phyloP scores from a whole-genome alignment of 176 grass and related monocot genomes.

The Phoenix roebelenii region DNA sequence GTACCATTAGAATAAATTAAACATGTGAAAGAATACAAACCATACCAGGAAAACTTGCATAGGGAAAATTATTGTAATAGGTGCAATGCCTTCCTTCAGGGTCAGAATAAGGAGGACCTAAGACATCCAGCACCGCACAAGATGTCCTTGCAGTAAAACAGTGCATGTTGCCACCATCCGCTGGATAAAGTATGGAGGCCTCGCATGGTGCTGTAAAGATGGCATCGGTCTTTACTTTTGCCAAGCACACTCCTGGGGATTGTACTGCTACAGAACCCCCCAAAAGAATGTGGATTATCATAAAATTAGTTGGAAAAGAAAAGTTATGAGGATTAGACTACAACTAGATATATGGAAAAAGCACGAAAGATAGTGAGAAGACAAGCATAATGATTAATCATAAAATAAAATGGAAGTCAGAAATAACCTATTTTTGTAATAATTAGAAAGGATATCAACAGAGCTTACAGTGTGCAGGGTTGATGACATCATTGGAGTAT shows the following conservation, averaged over 20 bases:
- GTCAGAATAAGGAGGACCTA: conserved; percentile 50
- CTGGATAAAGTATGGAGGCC: conserved; percentile 40
- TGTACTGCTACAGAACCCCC: conserved; percentile 10
- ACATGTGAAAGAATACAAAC: too few species aligned
- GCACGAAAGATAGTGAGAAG: too few species aligned
- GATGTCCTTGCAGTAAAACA: conserved; percentile 45
- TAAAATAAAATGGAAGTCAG: neutral
- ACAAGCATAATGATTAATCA: too few species aligned
- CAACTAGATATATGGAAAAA: too few species aligned
- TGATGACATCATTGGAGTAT: conserved; percentile 10
- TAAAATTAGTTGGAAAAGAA: neutral
- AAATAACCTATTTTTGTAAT: neutral
- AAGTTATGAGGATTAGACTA: too few species aligned
- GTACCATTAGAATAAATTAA: too few species aligned
- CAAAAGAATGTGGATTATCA: neutral
- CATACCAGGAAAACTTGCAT: conserved; percentile 33
- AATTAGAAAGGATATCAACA: neutral
- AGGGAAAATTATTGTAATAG: conserved; percentile 35
- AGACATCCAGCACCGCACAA: conserved; percentile 64
- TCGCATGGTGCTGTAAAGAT: conserved; percentile 49
- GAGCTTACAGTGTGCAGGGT: neutral
- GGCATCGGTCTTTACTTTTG: conserved; percentile 43
- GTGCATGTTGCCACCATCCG: conserved; percentile 59
- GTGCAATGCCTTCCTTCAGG: conserved; percentile 44
- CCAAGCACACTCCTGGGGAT: conserved; percentile 30